These are phyloP conservation scores for Agapanthus africanus DNA, from an alignment of 106 monocot species.

Conservation along the genomic window DNA sequence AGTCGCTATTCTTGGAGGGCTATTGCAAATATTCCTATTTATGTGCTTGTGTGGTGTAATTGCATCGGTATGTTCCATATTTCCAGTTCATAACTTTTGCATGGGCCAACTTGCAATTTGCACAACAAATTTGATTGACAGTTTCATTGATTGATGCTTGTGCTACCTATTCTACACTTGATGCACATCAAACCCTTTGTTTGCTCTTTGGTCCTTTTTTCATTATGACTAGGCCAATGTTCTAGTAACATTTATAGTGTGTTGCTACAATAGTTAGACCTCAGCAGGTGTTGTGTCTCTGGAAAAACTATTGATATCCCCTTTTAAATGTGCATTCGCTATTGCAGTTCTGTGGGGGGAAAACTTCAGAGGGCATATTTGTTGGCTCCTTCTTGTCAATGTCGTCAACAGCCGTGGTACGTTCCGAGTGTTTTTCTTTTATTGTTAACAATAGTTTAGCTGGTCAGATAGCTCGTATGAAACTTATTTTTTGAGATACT, in stretches of 20 bases:
- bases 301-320: neutral
- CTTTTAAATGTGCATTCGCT: neutral
- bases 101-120: neutral
- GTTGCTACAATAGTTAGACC: neutral
- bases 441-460: neutral
- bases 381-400: conserved; percentile 89
- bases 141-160: neutral
- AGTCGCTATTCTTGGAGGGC: conserved; percentile 91
- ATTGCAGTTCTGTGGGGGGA: conserved; percentile 82
- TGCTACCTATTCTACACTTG: neutral
- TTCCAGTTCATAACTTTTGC: conserved; percentile 3
- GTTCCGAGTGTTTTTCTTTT: neutral
- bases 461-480: neutral
- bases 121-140: too few relatives aligned
- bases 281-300: neutral
- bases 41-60: conserved; percentile 85
- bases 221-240: neutral
- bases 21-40: conserved; percentile 85
- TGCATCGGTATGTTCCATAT: conserved; percentile 54
- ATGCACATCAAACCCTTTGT: neutral
- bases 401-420: conserved; percentile 98
- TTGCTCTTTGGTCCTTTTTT: neutral
- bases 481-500: neutral
- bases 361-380: conserved; percentile 73
- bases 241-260: neutral